Conservation (phyloP, 345 rosid genomes). For the Bretschneidera sinensis region DNA sequence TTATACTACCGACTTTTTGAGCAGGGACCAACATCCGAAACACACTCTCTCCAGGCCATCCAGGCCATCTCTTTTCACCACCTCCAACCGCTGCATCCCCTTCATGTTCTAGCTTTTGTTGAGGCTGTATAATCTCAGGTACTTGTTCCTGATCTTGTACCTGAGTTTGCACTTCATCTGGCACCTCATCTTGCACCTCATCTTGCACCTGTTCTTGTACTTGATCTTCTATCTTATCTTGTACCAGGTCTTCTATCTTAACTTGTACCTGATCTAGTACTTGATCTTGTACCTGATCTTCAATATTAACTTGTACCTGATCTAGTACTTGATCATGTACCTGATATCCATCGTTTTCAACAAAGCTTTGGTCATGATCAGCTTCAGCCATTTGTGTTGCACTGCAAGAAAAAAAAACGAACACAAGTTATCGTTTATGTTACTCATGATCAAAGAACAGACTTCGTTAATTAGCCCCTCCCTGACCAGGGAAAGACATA, state of each 20-base stretch:
- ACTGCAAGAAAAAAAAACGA: not conserved
- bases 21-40: constrained; percentile 98
- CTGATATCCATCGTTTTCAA: constrained; percentile 34
- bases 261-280: constrained; percentile 28
- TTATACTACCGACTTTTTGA: constrained; percentile 95
- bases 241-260: constrained; percentile 23
- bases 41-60: constrained; percentile 99
- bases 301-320: constrained; percentile 23
- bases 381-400: constrained; percentile 30
- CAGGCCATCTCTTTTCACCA: constrained; percentile 96
- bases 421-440: not conserved
- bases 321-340: constrained; percentile 25
- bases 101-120: constrained; percentile 34
- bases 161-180: constrained; percentile 24
- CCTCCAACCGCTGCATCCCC: constrained; percentile 32
- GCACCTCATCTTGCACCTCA: no score
- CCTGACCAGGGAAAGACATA: not conserved
- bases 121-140: constrained; percentile 27
- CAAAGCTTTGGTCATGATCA: constrained; percentile 36
- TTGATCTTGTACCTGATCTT: constrained; percentile 27
- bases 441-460: not conserved
- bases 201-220: constrained; percentile 19
- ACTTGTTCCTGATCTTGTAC: constrained; percentile 27
- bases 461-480: not conserved
- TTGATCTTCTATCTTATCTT: constrained; percentile 20